Evolutionary conservation across 441 rosid species (phyloP), one percentile per base, ranked within the genome.

Genomic region (Aquilaria agallochum): DNA sequence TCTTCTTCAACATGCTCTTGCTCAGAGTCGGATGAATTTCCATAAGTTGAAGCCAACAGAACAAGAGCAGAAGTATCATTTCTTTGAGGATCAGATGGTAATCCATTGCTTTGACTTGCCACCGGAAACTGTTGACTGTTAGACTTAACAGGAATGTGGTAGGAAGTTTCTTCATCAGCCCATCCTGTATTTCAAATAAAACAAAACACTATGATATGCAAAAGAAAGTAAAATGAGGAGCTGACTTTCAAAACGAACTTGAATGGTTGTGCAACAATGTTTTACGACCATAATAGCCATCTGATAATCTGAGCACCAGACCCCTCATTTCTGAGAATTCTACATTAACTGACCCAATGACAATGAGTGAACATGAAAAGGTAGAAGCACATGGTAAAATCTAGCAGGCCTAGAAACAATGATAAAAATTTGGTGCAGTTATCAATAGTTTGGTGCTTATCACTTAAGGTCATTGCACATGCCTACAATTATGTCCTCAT

Each of bases 21-120:
- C 65, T 95, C 99, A 8, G 98, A 92, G 69, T 95, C 98, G 0
- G 99, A 92, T 56, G 97, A 92, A 70, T 88, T 77, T 71, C 95
- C 98, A 73, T 95, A 95, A 52, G 78, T 78, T 70, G 78, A 76
- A 75, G 92, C 99, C 62, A 95, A 79, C 27, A 95, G 69, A 54
- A 89, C 85, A 64, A 95, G 97, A 47, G 95, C 92, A 64, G 87
- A 89, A 58, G 68, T 54, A 27, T 76, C 77, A 51, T 56, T 53
- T 54, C 47, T 65, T 55, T 60, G 69, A 63, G 82, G 36, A 58
- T 58, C 58, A 31, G 82, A 67, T 68, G 61, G 59, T 55, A 64
- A 66, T 72, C 61, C 78, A 58, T 57, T 66, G 66, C 59, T 81
- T 73, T 63, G 79, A 81, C 68, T 68, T 31, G 56, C 67, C 9